Conservation (phyloP, 1,284 basidiomycete species). For the Entoloma clypeatum region DNA sequence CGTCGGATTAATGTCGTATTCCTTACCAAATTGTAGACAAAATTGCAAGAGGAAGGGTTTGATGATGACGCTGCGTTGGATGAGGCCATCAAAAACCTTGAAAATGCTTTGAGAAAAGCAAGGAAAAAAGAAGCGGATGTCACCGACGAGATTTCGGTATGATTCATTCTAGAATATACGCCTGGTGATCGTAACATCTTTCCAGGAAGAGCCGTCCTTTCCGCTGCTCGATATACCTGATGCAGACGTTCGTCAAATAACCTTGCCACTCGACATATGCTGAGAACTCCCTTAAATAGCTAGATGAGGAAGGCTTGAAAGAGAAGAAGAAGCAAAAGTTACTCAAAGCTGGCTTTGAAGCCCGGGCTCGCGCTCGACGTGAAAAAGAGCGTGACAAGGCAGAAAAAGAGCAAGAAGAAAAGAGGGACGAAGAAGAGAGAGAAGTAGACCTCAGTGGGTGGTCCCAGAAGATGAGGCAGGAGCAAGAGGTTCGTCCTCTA, state of each 20-base stretch:
- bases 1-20: neutral
- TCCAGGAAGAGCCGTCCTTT: conserved; percentile 80
- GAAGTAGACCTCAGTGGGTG: conserved; percentile 68
- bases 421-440: conserved; percentile 77
- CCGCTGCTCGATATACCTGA: conserved; percentile 91
- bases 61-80: conserved; percentile 66
- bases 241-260: conserved; percentile 56
- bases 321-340: conserved; percentile 95
- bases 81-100: conserved; percentile 74
- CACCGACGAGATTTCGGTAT: conserved; percentile 52
- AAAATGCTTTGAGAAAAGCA: conserved; percentile 61
- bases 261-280: neutral
- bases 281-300: conserved; percentile 33
- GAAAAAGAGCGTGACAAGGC: conserved; percentile 88
- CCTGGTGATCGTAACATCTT: conserved; percentile 11
- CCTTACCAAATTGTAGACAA: conserved; percentile 37
- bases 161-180: conserved; percentile 14
- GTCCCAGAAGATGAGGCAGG: conserved; percentile 64
- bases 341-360: conserved; percentile 94
- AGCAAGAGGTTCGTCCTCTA: conserved; percentile 68
- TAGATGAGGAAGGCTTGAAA: conserved; percentile 90
- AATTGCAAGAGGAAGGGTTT: conserved; percentile 71
- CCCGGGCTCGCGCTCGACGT: conserved; percentile 77
- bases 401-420: conserved; percentile 70
- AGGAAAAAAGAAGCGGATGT: conserved; percentile 71